Conservation (phyloP, 768 basidiomycete genomes). For the Termitomyces sp. region DNA sequence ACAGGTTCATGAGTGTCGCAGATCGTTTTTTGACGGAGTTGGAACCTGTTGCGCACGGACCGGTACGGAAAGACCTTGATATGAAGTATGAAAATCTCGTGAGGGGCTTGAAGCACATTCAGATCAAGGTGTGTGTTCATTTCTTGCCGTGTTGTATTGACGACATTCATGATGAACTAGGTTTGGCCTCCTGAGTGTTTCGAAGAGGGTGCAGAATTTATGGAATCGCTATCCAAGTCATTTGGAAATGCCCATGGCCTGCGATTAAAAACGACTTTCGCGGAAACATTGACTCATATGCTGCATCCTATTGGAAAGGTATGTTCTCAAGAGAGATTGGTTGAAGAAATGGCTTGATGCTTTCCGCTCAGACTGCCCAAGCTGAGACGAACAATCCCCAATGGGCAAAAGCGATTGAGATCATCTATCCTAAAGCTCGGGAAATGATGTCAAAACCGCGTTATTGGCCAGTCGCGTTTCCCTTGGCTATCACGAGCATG, state of each 20-base stretch:
- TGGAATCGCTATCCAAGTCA: slow-evolving; percentile 76
- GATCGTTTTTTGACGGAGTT: slow-evolving; percentile 85
- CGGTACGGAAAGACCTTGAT: slow-evolving; percentile 76
- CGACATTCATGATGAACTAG: slow-evolving; percentile 28
- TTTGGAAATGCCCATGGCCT: slow-evolving; percentile 83
- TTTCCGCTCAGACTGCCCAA: slow-evolving; percentile 66
- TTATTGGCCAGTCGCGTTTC: slow-evolving; percentile 86
- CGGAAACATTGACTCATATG: slow-evolving; percentile 70
- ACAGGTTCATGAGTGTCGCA: slow-evolving; percentile 86
- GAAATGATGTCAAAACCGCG: slow-evolving; percentile 86
- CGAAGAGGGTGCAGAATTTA: slow-evolving; percentile 88
- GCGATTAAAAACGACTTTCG: slow-evolving; percentile 78
- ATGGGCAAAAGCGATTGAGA: slow-evolving; percentile 89
- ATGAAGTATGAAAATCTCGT: slow-evolving; percentile 82
- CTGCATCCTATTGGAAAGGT: slow-evolving; percentile 90
- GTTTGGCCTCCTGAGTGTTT: slow-evolving; percentile 94
- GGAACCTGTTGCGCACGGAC: slow-evolving; percentile 63
- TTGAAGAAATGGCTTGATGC: slow-evolving; percentile 1
- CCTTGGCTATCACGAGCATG: slow-evolving; percentile 73
- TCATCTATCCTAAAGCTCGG: slow-evolving; percentile 73
- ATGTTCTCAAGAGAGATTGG: neutral
- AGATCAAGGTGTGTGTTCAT: slow-evolving; percentile 59
- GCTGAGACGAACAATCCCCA: slow-evolving; percentile 94
- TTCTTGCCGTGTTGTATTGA: neutral
- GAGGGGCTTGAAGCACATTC: slow-evolving; percentile 72